A percentile compares a stretch with the other conserved stretches of the same genome.
Conservation (phyloP, 2,329 filamentous ascomycete species). For the Pestalotiopsis sp. region DNA sequence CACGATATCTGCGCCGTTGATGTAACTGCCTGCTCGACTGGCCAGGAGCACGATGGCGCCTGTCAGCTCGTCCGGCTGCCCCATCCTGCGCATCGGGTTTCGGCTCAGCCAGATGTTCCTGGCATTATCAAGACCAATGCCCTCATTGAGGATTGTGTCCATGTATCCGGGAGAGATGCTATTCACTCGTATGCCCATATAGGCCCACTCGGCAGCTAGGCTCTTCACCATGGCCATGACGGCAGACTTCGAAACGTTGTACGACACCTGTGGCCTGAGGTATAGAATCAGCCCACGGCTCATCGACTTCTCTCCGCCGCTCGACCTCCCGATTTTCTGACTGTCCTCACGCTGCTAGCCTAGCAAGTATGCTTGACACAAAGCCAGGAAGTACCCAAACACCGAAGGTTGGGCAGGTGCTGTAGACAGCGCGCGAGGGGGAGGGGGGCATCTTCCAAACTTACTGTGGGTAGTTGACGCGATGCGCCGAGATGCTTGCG, state of each 20-base stretch:
- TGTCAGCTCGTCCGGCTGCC: constrained; percentile 62
- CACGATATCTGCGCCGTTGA: constrained; percentile 67
- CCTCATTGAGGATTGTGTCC: constrained; percentile 75
- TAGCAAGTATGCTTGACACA: not conserved
- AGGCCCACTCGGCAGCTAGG: constrained; percentile 74
- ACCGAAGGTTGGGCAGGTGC: not conserved
- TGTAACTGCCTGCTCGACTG: constrained; percentile 65
- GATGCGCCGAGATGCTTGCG: constrained; percentile 68
- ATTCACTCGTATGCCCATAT: constrained; percentile 72
- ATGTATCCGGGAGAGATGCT: constrained; percentile 75
- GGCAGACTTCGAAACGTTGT: constrained; percentile 74
- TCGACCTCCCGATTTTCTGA: not conserved
- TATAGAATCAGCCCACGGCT: not conserved
- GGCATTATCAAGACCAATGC: constrained; percentile 56
- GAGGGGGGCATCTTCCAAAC: not conserved
- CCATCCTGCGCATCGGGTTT: constrained; percentile 67
- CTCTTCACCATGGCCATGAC: constrained; percentile 64
- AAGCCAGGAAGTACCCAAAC: not conserved
- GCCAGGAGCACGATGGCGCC: constrained; percentile 64
- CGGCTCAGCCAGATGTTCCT: constrained; percentile 54
- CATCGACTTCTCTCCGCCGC: not conserved
- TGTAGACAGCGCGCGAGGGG: not conserved
- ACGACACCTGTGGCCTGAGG: constrained; percentile 62
- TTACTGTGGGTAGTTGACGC: constrained; percentile 69
- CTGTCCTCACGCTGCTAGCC: not conserved